These are phyloP conservation scores for Globisporangium carolinianum DNA, from an alignment of 352 stramenopile genomes.

Conservation along the genomic window DNA sequence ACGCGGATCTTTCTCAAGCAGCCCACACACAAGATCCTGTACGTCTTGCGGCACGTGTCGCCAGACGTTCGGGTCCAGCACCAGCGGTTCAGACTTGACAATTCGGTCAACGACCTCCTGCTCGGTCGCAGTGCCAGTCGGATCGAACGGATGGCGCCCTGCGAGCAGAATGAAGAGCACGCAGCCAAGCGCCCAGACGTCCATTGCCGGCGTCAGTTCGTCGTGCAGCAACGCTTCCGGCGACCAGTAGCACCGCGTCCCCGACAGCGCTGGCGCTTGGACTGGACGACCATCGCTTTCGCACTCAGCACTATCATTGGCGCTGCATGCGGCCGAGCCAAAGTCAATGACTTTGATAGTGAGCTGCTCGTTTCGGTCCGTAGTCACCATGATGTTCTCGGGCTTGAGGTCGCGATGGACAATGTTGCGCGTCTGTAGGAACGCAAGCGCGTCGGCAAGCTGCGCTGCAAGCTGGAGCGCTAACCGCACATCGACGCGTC, in stretches of 20 bases:
- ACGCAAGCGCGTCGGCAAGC: slow-evolving; percentile 57
- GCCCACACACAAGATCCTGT: slow-evolving; percentile 54
- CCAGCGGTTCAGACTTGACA: slow-evolving; percentile 26
- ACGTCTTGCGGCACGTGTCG: slow-evolving; percentile 33
- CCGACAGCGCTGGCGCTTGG: slow-evolving; percentile 38
- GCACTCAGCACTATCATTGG: neutral
- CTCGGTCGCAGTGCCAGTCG: slow-evolving; percentile 67
- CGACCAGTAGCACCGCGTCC: slow-evolving; percentile 82
- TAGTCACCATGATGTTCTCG: slow-evolving; percentile 77
- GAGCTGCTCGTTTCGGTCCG: slow-evolving; percentile 20
- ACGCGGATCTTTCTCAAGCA: slow-evolving; percentile 69
- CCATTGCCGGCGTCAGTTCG: slow-evolving; percentile 66
- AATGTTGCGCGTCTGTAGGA: slow-evolving; percentile 55
- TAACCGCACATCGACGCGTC: slow-evolving; percentile 28
- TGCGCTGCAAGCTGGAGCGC: slow-evolving; percentile 54
- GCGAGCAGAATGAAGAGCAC: slow-evolving; percentile 86
- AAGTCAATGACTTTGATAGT: slow-evolving; percentile 87
- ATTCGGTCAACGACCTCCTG: slow-evolving; percentile 60
- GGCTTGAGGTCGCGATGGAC: slow-evolving; percentile 87
- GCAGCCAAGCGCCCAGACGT: slow-evolving; percentile 86
- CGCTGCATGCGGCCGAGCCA: slow-evolving; percentile 47
- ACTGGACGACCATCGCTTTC: neutral
- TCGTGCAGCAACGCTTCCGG: slow-evolving; percentile 58
- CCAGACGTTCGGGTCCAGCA: slow-evolving; percentile 59
- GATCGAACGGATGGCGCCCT: slow-evolving; percentile 83